These are phyloP conservation scores for Eucalyptus cloeziana DNA, from an alignment of 345 rosid species.

Conservation along the genomic window DNA sequence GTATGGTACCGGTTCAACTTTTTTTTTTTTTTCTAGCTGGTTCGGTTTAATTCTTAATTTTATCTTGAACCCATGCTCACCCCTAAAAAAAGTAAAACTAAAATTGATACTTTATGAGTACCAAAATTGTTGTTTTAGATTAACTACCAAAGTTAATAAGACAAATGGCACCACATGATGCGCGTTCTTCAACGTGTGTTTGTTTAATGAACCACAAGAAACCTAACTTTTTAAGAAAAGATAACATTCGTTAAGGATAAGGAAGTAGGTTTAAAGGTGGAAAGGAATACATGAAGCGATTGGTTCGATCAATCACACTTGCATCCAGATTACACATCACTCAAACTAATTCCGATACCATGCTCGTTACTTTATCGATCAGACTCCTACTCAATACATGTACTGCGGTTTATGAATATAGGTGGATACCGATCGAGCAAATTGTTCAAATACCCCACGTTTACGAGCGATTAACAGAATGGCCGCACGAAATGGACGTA, in stretches of 20 bases:
- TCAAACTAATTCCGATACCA: neutral
- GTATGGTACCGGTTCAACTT: too few relatives aligned
- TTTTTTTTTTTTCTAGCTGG: too few relatives aligned
- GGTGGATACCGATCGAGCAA: rapidly evolving
- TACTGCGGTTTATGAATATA: neutral
- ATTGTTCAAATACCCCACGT: neutral
- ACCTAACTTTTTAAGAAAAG: neutral
- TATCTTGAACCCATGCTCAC: too few relatives aligned
- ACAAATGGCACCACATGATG: neutral
- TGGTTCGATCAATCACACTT: neutral
- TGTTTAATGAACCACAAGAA: neutral
- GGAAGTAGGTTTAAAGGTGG: neutral
- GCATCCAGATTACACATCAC: neutral
- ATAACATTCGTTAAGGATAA: neutral
- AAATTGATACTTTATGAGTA: neutral
- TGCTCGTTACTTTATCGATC: neutral
- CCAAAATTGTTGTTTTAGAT: neutral
- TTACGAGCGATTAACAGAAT: neutral
- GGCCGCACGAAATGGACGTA: neutral
- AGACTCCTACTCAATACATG: neutral
- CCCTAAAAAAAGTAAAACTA: neutral
- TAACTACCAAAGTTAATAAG: neutral
- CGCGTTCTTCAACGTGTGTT: neutral
- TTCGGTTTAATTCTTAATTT: too few relatives aligned
- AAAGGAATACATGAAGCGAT: neutral